A percentile compares a stretch with the other conserved stretches of the same genome.
These are phyloP conservation scores for Tothia fuscella DNA, from an alignment of 2,329 filamentous ascomycete genomes.

Conservation along the genomic window DNA sequence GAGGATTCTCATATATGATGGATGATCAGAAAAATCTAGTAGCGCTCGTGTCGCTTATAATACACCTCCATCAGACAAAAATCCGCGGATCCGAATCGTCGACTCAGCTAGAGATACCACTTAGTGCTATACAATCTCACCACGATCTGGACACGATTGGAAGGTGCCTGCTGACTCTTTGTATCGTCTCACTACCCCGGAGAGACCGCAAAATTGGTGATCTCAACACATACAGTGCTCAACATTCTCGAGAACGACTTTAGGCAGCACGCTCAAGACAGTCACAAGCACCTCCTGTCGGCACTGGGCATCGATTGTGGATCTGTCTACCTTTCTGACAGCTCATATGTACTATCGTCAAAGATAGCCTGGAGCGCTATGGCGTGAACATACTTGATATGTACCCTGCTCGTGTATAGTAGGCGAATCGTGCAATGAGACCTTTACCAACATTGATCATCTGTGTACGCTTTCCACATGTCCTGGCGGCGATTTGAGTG, in stretches of 20 bases:
- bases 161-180: constrained; percentile 55
- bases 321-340: constrained; percentile 65
- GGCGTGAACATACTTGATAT: constrained; percentile 38
- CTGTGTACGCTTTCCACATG: constrained; percentile 57
- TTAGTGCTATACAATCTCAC: constrained; percentile 51
- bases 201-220: constrained; percentile 75
- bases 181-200: constrained; percentile 61
- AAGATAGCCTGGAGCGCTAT: constrained; percentile 49
- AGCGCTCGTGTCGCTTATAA: no score
- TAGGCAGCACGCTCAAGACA: constrained; percentile 73
- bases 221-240: constrained; percentile 67
- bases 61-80: no score
- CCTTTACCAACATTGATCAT: constrained; percentile 69
- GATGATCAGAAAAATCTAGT: no score
- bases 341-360: constrained; percentile 56
- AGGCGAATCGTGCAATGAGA: constrained; percentile 49
- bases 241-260: constrained; percentile 68
- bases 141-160: constrained; percentile 65
- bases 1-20: no score
- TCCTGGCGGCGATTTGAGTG: constrained; percentile 67
- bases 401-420: constrained; percentile 25
- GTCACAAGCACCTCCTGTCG: constrained; percentile 64
- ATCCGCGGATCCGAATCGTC: no score
- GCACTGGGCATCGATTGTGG: constrained; percentile 63
- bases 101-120: no score